Base-by-base conservation (phyloP, 768 basidiomycete species). In the Termitomyces sp. region DNA sequence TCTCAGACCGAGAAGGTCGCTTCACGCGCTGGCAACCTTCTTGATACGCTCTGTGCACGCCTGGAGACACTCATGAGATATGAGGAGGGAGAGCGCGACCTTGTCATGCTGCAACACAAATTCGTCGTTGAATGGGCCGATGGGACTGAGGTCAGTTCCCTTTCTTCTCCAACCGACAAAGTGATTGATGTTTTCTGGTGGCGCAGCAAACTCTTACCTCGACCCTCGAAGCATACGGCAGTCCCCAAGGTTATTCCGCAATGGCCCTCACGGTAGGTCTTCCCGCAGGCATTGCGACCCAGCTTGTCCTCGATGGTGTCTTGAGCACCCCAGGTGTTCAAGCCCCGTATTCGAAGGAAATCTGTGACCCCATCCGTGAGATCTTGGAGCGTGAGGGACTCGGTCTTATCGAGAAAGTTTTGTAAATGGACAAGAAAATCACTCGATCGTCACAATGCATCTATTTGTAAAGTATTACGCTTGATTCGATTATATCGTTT, bases 91-190 rank as follows among this genome's bases (percentile, higher is more conserved):
- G 94, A 98, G 73, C 87, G 92, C 11, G 96, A 99, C 71, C 83
- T 98, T 59, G 91, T 99, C 58, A 92, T 98, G 86, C 84, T 99
- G 53, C 96, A 98, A 74, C 96, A 99, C 82, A 96, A 95, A 77
- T 98, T 99, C 68, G 74, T 92, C 63, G 86, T 98, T 38, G 86
- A 94, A 68, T 90, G 89, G 82, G 78, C 81, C 35, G 92, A 98
- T 66, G 94, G 96, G 47, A 79, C 73, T 48, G 75, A 81, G 73
- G 87, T 86, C 58, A 51, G 80, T 63, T 46, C 21, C 55, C 23
- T 53, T 15, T 35, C 21, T 21, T 30, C 42, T 28, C 11, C 9
- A 37, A 33, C 17, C 4, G 42, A 37, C 15, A 15, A 10, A 33
- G 23, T 14, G 8, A 44, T 59, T 63, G 50, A 48, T 43, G 41